Base-by-base conservation (phyloP, 768 basidiomycete species). In the Obba rivulosa region DNA sequence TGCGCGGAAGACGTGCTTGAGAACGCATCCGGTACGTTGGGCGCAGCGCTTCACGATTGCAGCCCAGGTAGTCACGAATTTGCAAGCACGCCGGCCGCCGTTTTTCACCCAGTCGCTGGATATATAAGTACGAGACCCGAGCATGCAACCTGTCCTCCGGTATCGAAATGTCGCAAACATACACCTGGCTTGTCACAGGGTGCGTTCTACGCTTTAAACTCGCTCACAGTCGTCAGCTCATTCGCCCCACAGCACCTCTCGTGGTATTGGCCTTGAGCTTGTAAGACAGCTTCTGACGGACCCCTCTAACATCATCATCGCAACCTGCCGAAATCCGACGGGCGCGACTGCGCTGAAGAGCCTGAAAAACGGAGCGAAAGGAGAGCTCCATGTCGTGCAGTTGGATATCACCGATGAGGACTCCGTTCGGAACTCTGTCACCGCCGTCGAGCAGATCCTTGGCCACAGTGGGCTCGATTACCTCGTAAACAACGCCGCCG, bases 401-500 rank as follows among this genome's bases (percentile, higher is more conserved):
- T 54, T 72, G 11, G 68, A 72, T 42, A 60, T 65, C 20, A 51
- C 46, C 21, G 54, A 63, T 35, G 41, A 55, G 34, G 53, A 43
- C 17, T 56, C 61, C 23, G 64, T 71, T 48, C 50, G 61, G 9
- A 55, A 38, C 0, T 59, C 62, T 13, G 54, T 54, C 3, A 46
- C 46, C 21, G 28, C 49, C 5, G 59, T 64, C 22, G 58, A 54
- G 23, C 53, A 48, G 28, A 43, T 66, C 14, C 47, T 72, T 11
- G 59, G 49, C 4, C 55, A 53, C 21, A 48, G 43, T 14, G 67
- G 69, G 4, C 52, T 72, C 5, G 68, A 72, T 51, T 71, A 68
- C 43, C 55, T 73, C 21, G 51, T 69, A 45, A 73, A 71, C 57
- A 71, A 69, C 35, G 69, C 70, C 8, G 70, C 58, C 1, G 46